Evolutionary conservation across 768 basidiomycete genomes (phyloP), one percentile per base, ranked within the genome.

Genomic region (Boletus patriciae): DNA sequence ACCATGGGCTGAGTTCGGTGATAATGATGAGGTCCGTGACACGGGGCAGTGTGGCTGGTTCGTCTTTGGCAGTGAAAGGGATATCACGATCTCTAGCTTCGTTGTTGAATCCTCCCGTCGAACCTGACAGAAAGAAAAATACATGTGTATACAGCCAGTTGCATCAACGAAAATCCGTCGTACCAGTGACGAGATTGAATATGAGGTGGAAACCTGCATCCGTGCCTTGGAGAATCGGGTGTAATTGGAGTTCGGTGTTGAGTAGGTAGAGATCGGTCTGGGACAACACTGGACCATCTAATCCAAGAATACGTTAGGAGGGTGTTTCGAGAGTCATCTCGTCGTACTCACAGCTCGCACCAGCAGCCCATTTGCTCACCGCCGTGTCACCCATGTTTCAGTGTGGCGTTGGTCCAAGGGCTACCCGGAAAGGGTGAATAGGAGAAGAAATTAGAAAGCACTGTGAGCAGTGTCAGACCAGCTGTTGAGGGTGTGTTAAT

Each of bases 231-330:
- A 94, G 80, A 67, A 92, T 85, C 5, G 91, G 91, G 63, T 94
- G 79, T 33, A 93, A 67, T 64, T 88, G 82, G 3, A 93, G 78
- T 16, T 85, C 82, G 6, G 83, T 80, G 43, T 81, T 78, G 53
- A 94, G 81, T 4, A 93, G 80, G 70, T 91, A 94, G 15, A 94
- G 78, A 66, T 93, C 91, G 0, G 89, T 91, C 65, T 88, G 88
- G 3, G 83, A 81, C 15, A 93, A 78, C 7, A 92, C 83, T 6
- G 91, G 91, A 0, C 89, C 90, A 71, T 92, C 89, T 92, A 47
- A 19, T 41, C 37, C 41, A 29, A 50, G 33, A 10, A 50, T 42
- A 37, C 1, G 8, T 49, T 18, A 25, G 47, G 11, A 43, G 8
- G 50, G 27, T 27, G 12, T 15, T 43, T 33, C 27, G 4, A 33